Conservation (phyloP, 2,329 filamentous ascomycete genomes). For the Colletotrichum phormii region DNA sequence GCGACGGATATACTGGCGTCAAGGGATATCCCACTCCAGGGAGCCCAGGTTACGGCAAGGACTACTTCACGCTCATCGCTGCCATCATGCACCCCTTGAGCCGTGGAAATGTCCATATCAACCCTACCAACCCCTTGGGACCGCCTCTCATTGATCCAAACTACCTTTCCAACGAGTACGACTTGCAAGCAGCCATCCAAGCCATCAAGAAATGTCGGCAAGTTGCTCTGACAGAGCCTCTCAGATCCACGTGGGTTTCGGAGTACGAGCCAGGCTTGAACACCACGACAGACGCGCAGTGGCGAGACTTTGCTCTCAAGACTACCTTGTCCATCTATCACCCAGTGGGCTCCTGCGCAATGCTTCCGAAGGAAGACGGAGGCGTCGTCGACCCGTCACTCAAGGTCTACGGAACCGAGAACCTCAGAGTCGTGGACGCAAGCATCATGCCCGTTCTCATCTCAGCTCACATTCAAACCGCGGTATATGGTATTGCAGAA, state of each 20-base stretch:
- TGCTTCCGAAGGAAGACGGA: constrained; percentile 57
- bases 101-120: constrained; percentile 47
- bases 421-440: constrained; percentile 61
- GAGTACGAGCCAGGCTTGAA: constrained; percentile 48
- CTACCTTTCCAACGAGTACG: constrained; percentile 40
- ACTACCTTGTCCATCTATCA: constrained; percentile 48
- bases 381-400: constrained; percentile 58
- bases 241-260: constrained; percentile 43
- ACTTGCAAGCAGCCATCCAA: constrained; percentile 43
- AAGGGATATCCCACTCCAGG: constrained; percentile 48
- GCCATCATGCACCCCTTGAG: constrained; percentile 46
- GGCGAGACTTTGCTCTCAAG: constrained; percentile 36
- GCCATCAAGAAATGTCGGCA: constrained; percentile 46
- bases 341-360: constrained; percentile 56
- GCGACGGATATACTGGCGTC: constrained; percentile 56
- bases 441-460: constrained; percentile 60
- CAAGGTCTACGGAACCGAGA: constrained; percentile 59
- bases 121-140: constrained; percentile 45
- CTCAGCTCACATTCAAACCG: constrained; percentile 62
- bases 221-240: constrained; percentile 45
- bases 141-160: constrained; percentile 48
- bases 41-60: constrained; percentile 42
- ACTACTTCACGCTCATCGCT: constrained; percentile 43
- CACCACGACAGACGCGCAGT: constrained; percentile 37
- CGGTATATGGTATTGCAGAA: constrained; percentile 65